phyloP scores from a whole-genome alignment of 2,329 filamentous ascomycete species.

The Cordyceps tenuipes region DNA sequence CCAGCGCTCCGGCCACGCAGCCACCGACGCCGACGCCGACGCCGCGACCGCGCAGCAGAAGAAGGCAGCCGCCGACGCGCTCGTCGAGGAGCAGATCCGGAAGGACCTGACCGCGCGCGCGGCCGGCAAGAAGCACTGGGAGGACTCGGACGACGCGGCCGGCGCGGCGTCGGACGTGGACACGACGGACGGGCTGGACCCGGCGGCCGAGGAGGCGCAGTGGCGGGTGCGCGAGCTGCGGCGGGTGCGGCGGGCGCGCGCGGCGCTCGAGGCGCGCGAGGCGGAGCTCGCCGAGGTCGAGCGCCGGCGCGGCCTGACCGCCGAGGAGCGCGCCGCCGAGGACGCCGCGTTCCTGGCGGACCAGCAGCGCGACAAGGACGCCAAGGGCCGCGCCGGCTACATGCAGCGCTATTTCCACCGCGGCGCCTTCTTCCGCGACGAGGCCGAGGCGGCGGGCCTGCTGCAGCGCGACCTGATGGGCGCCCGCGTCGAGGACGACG shows the following conservation, averaged over 20 bases:
- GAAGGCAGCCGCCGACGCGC: constrained; percentile 62
- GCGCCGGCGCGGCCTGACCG: constrained; percentile 74
- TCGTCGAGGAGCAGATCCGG: constrained; percentile 83
- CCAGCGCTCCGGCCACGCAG: constrained; percentile 32
- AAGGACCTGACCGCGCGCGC: constrained; percentile 69
- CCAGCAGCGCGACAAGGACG: constrained; percentile 72
- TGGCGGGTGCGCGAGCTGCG: constrained; percentile 92
- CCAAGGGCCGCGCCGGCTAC: constrained; percentile 72
- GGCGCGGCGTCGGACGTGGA: constrained; percentile 68
- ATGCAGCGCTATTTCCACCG: constrained; percentile 98
- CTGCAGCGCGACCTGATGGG: constrained; percentile 82
- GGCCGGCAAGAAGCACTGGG: constrained; percentile 78
- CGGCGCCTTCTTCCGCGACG: constrained; percentile 88
- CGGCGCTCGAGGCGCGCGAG: constrained; percentile 76
- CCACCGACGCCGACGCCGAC: constrained; percentile 27
- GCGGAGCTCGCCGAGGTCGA: constrained; percentile 83
- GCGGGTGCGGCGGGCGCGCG: constrained; percentile 78
- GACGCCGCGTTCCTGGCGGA: constrained; percentile 68
- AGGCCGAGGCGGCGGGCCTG: constrained; percentile 65
- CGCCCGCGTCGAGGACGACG: constrained; percentile 71
- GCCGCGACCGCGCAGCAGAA: constrained; percentile 46
- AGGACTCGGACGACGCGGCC: constrained; percentile 62
- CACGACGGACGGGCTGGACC: constrained; percentile 79
- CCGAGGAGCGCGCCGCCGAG: constrained; percentile 77
- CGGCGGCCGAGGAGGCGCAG: constrained; percentile 78